Base-by-base conservation (phyloP, 495 filamentous ascomycete genomes). In the Lophium mytilinum region DNA sequence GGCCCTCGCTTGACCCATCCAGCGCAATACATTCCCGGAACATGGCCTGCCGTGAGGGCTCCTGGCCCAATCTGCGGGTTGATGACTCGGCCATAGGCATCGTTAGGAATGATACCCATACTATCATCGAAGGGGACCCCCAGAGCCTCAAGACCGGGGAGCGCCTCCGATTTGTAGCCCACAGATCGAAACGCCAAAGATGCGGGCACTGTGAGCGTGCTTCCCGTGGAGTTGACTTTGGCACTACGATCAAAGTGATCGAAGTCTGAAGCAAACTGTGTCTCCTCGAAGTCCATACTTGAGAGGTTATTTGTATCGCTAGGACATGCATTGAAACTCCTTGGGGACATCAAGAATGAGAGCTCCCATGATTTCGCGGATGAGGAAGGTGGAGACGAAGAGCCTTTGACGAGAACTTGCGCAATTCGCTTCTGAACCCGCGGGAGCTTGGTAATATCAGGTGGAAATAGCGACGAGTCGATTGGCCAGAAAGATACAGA, bases 1-100 rank as follows among this genome's bases (percentile, higher is more conserved):
- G 93, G 94, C 1, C 93, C 93, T 41, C 89, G 78, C 72, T 97
- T 97, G 18, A 95, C 91, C 93, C 93, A 98, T 4, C 93, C 93
- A 18, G 91, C 88, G 61, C 89, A 92, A 70, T 98, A 98, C 15
- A 96, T 65, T 0, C 94, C 94, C 1, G 88, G 86, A 1, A 95
- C 71, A 37, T 77, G 70, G 30, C 75, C 71, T 33, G 57, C 60
- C 4, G 57, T 64, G 39, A 55, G 53, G 9, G 50, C 65, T 62
- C 54, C 70, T 18, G 57, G 66, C 15, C 65, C 67, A 36, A 7
- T 50, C 17, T 36, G 40, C 6, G 75, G 69, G 35, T 65, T 70
- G 0, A 82, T 76, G 0, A 95, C 81, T 19, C 93, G 81, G 6
- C 93, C 93, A 51, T 81, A 75, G 1, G 82, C 79, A 68, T 98